phyloP scores from a whole-genome alignment of 179 eudicot species.

The Amaranthus tricolor region DNA sequence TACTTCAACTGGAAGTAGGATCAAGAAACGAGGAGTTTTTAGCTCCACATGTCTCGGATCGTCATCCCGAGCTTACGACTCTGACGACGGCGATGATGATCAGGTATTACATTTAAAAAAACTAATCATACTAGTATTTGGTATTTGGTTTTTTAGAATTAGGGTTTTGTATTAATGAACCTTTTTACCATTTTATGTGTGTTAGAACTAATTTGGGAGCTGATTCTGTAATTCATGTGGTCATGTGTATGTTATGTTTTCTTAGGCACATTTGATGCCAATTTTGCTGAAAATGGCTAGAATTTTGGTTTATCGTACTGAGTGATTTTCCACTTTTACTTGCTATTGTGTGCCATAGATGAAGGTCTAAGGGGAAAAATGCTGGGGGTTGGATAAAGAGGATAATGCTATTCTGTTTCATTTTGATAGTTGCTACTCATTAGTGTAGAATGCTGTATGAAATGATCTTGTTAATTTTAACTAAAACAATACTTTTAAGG shows the following conservation, averaged over 20 bases:
- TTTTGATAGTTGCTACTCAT: background rate
- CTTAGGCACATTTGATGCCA: no score
- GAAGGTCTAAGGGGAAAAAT: no score
- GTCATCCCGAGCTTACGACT: constrained; percentile 41
- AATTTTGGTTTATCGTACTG: background rate
- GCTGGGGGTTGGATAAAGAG: background rate
- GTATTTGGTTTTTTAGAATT: background rate
- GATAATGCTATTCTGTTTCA: background rate
- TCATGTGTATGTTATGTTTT: no score
- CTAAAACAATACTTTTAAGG: background rate
- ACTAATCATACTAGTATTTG: background rate
- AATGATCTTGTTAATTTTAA: background rate
- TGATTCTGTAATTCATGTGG: no score
- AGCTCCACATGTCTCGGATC: constrained; percentile 60
- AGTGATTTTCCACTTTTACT: background rate
- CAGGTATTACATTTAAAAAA: constrained; percentile 32
- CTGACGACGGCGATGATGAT: constrained; percentile 37
- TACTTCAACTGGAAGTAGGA: constrained; percentile 31
- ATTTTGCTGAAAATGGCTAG: constrained; percentile 5
- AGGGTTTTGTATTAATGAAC: no score
- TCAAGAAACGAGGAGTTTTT: constrained; percentile 39
- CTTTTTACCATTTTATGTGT: no score
- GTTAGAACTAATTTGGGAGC: no score
- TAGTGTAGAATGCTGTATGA: background rate
- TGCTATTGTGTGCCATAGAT: background rate